Evolutionary conservation across 2,329 filamentous ascomycete genomes (phyloP), one percentile per base, ranked within the genome.

Genomic region (Pyrenophora tritici-repentis): DNA sequence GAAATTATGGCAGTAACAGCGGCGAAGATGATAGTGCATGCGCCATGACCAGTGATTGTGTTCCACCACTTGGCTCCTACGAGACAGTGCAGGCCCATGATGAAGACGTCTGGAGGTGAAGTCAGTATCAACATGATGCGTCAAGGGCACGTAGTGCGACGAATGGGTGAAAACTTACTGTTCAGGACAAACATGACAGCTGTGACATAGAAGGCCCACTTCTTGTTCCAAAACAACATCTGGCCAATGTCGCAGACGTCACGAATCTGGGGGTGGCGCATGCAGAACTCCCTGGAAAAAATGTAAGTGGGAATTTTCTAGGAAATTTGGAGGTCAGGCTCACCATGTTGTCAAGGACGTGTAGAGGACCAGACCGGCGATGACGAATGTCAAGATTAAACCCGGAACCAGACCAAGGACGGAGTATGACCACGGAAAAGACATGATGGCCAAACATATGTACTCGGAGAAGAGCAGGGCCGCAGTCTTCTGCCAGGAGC

Each of bases 241-340:
- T 96, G 90, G n/a, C 91, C 92, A 68, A 97, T 89, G 70, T 97
- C 92, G 70, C 91, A 96, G 12, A 96, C 90, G 76, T 97, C 92
- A 62, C 91, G 86, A 53, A 96, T 86, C 72, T 97, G 90, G 1
- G 92, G 92, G 68, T 97, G 91, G 40, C 91, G 85, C 50, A 97
- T 77, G 71, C 92, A 97, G 67, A 96, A 96, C 71, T 92, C 86
- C 91, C 89, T 92, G 16, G 12, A 5, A 13, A 13, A 17, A n/a
- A 13, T 36, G 38, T 68, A 35, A 65, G 53, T 22, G 9, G 36
- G 10, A 5, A 13, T 26, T 17, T n/a, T 4, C 8, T 20, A 13
- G 5, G 6, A 31, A 17, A n/a, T 16, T 2, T 13, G 2, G n/a
- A 37, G n/a, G 10, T 8, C 18, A 14, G 38, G 59, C 77, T 66